phyloP scores from a whole-genome alignment of 2,329 filamentous ascomycete genomes.

The Scytalidium lignicola region DNA sequence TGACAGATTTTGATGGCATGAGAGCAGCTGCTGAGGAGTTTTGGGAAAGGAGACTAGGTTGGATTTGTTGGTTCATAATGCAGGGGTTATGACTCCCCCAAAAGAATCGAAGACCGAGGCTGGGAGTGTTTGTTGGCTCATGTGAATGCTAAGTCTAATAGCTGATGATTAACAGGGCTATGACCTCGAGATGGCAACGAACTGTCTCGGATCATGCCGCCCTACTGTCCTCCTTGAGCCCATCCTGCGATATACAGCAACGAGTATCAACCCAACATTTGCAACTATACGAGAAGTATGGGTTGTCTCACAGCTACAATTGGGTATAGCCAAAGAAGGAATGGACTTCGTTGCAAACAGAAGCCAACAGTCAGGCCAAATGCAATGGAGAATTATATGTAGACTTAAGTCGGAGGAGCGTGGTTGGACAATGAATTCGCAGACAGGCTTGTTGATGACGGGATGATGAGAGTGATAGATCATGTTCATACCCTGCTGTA shows the following conservation, averaged over 20 bases:
- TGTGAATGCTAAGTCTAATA: too few relatives aligned
- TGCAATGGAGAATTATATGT: constrained; percentile 28
- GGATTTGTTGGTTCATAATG: constrained; percentile 41
- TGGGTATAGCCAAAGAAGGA: constrained; percentile 10
- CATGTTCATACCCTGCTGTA: constrained; percentile 1
- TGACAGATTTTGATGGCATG: constrained; percentile 25
- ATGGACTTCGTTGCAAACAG: constrained; percentile 21
- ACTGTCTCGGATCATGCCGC: constrained; percentile 18
- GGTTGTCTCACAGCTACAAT: constrained; percentile 12
- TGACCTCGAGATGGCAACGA: constrained; percentile 14
- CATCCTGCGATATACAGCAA: constrained; percentile 11
- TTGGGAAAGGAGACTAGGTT: constrained; percentile 26
- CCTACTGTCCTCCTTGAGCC: constrained; percentile 17
- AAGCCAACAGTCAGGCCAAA: constrained; percentile 13
- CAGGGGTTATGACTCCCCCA: constrained; percentile 38
- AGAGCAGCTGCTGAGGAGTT: constrained; percentile 24
- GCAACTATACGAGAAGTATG: constrained; percentile 25
- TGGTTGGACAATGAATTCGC: constrained; percentile 27
- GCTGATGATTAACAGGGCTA: constrained; percentile 9
- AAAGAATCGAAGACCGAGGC: constrained; percentile 32
- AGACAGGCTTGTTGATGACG: constrained; percentile 23
- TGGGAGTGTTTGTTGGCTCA: constrained; percentile 7
- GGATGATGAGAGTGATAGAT: constrained; percentile 28
- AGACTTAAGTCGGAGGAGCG: constrained; percentile 28
- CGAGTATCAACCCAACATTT: constrained; percentile 7